Evolutionary conservation across 768 basidiomycete species (phyloP), one percentile per base, ranked within the genome.

Genomic region (Rhodotorula toruloides): DNA sequence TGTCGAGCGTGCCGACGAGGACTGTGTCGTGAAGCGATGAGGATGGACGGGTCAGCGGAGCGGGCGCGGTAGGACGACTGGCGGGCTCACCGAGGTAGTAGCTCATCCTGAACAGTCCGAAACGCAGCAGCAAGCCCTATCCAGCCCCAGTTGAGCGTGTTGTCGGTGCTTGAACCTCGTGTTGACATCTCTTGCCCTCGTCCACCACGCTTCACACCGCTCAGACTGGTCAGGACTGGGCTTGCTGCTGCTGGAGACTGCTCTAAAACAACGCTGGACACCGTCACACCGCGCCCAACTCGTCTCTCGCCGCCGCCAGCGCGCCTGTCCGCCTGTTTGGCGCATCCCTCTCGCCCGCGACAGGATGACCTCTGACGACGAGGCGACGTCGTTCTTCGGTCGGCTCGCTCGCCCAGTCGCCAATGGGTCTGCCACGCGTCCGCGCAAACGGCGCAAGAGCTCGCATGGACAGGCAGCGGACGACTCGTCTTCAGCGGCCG

Each of bases 1-100:
- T 76, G 72, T 81, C 80, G 53, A 76, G 71, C 0, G 79, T 79
- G 19, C 79, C 80, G 59, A 81, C 77, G 63, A 81, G 75, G 37
- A 78, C 73, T 71, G 62, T 1, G 32, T 25, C 34, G 52, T 19
- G 27, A 19, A 37, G 2, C n/a, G 32, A 32, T 22, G 22, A 29
- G 16, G 27, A 49, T 4, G 29, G 10, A 27, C 25, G 39, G 16
- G 27, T 43, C 19, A 56, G 55, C 13, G 42, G n/a, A 14, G 50
- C 27, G 21, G 42, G 19, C 22, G 48, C 16, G 4, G 13, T n/a
- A 16, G 57, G 27, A 19, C 13, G 31, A 21, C 27, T 19, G 36
- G 3, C 29, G 32, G 11, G 34, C 65, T 25, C 8, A 71, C 69
- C 79, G 19, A 78, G 76, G 70, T 79, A 80, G 75, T 77, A 80